Percentiles rank a stretch among this genome's conserved stretches.
These are phyloP conservation scores for Leersia perrieri DNA, from an alignment of 176 grass and related monocot genomes.

Conservation along the genomic window DNA sequence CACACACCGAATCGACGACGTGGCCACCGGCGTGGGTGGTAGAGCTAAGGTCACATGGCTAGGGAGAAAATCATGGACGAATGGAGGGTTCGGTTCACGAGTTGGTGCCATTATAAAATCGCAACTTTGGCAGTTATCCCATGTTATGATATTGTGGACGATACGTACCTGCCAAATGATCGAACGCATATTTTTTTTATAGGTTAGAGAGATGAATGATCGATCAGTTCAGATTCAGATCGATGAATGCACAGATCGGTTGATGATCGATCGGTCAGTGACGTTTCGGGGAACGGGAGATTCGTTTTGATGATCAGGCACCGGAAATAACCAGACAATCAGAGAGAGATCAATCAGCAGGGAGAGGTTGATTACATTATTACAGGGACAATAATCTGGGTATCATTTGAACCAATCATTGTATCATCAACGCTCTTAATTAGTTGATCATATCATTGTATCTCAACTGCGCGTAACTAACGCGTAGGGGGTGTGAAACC, in stretches of 20 bases:
- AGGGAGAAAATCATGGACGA: slow-evolving; percentile 26
- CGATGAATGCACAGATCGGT: neutral
- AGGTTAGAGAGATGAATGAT: neutral
- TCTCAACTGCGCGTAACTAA: neutral
- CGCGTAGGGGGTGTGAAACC: neutral
- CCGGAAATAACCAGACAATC: neutral
- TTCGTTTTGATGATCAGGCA: neutral
- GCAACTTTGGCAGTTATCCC: slow-evolving; percentile 24
- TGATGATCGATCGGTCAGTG: neutral
- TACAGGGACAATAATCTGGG: neutral
- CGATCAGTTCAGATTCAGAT: neutral
- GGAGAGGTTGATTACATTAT: neutral
- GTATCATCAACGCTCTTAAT: neutral
- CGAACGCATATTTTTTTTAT: neutral
- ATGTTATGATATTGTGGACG: neutral
- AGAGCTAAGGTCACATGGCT: slow-evolving; percentile 41
- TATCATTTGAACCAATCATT: neutral
- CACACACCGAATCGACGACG: no score
- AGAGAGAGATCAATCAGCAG: neutral
- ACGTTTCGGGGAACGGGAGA: neutral
- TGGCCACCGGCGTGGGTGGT: neutral
- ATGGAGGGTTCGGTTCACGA: slow-evolving; percentile 15
- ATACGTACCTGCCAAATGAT: neutral
- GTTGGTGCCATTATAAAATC: slow-evolving; percentile 19
- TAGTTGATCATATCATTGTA: neutral